Evolutionary conservation across 805 yeast genomes (phyloP).

Genomic region (Cyberlindnera samutprakarnensis): DNA sequence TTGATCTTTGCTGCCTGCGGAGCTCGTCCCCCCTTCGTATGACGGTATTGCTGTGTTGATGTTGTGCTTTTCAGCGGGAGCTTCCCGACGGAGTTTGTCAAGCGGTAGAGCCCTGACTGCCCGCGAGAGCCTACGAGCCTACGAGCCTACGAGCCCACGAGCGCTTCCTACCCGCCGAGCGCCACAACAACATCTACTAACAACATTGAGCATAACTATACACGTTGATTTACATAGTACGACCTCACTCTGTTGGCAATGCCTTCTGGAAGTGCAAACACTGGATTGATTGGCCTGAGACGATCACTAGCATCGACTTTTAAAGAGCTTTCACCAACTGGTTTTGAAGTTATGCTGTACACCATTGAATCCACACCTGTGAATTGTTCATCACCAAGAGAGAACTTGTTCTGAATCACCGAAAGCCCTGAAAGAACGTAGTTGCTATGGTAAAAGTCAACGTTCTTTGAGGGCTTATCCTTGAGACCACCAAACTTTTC

Average conservation of each 20-base stretch:
- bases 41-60: too few species aligned
- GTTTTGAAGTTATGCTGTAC: conserved; percentile 7
- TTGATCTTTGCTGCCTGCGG: too few species aligned
- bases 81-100: too few species aligned
- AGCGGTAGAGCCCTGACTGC: too few species aligned
- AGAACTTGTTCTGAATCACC: conserved; percentile 15
- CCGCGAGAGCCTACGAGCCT: too few species aligned
- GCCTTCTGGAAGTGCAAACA: conserved; percentile 49
- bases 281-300: conserved; percentile 40
- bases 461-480: conserved; percentile 77
- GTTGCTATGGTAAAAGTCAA: conserved; percentile 90
- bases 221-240: too few species aligned
- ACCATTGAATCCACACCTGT: conserved; percentile 4
- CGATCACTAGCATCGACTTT: conserved; percentile 14
- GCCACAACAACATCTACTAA: too few species aligned
- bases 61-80: too few species aligned
- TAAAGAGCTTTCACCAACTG: conserved; percentile 7
- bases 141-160: too few species aligned
- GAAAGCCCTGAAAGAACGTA: conserved; percentile 72
- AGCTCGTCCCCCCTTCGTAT: too few species aligned
- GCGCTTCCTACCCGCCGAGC: too few species aligned
- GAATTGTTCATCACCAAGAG: not conserved
- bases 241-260: conserved; percentile 24
- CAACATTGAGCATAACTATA: too few species aligned
- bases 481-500: conserved; percentile 59